Evolutionary conservation across 2,329 filamentous ascomycete species (phyloP), one percentile per base, ranked within the genome.

Genomic region (Graphiopsis chlorocephala): DNA sequence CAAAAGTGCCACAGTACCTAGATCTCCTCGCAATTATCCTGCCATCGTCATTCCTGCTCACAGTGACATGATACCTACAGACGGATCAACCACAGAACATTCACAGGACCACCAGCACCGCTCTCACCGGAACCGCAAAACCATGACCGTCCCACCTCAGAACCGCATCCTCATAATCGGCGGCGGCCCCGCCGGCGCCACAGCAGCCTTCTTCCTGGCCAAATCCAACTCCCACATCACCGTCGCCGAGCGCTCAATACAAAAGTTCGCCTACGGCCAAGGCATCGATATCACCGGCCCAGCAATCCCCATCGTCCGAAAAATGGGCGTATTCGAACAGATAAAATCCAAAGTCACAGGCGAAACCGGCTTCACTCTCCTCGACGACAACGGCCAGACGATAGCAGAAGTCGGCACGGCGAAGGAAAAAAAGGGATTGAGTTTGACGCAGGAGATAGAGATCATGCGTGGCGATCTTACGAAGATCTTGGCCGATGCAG

Each of bases 391-490:
- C 5, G 68, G 67, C n/a, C 61, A 68, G n/a, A 57, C 53, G n/a
- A 60, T 69, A n/a, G 71, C 67, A 2, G 31, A 52, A 15, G 63
- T 65, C 17, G 52, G 61, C 8, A 35, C 53, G 29, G 38, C 33
- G 20, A 56, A 50, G 5, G 45, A 57, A 2, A 38, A 53, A 12
- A 48, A 59, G 6, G 61, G 63, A 15, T n/a, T 60, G 1, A 47
- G 25, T 17, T 48, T 71, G 15, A 72, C 71, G 11, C 65, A 68
- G 20, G 71, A 71, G 26, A 68, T 72, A 23, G 71, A 74, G 64
- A 69, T 72, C 45, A 70, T 86, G 79, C 76, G 85, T 3, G 83
- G 82, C 0, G 81, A 85, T 55, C 66, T 87, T 20, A 80, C 79
- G 10, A 70, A 68, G 2, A 70, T 86, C 3, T 64, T 86, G 0